These are phyloP conservation scores for Talaromyces sp. DNA, from an alignment of 2,329 filamentous ascomycete genomes.

Conservation along the genomic window DNA sequence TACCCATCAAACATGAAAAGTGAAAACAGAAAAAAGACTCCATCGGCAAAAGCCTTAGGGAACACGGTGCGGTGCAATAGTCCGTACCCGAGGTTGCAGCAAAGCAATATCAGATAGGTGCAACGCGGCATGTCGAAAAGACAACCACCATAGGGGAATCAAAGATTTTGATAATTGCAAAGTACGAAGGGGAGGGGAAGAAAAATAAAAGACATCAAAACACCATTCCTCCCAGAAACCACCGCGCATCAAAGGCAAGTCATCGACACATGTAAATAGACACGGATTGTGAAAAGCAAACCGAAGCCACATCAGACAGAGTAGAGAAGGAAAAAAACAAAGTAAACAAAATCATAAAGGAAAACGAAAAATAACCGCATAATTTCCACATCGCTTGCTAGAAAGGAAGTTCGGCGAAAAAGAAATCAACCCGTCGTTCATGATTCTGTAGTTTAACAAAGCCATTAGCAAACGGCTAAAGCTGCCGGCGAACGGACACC, in stretches of 20 bases:
- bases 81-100: neutral
- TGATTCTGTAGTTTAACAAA: constrained; percentile 3
- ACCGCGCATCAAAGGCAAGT: constrained; percentile 22
- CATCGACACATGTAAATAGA: constrained; percentile 10
- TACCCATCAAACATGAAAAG: constrained; percentile 1
- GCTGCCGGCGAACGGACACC: neutral
- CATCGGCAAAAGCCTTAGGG: neutral
- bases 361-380: constrained; percentile 1
- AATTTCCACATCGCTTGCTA: constrained; percentile 30
- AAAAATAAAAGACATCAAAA: constrained; percentile 4
- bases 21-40: neutral
- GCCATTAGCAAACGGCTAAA: neutral
- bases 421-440: constrained; percentile 13
- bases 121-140: neutral
- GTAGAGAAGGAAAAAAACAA: constrained; percentile 9
- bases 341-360: constrained; percentile 14
- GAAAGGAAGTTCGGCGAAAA: constrained; percentile 11
- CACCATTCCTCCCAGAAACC: constrained; percentile 11
- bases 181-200: neutral
- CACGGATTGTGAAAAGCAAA: constrained; percentile 5
- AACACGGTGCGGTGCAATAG: neutral
- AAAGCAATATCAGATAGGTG: neutral
- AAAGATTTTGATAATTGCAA: constrained; percentile 1
- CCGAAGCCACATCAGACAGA: constrained; percentile 9
- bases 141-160: constrained; percentile 2